Evolutionary conservation across 1,284 basidiomycete species (phyloP).

Genomic region (Caloboletus firmus): DNA sequence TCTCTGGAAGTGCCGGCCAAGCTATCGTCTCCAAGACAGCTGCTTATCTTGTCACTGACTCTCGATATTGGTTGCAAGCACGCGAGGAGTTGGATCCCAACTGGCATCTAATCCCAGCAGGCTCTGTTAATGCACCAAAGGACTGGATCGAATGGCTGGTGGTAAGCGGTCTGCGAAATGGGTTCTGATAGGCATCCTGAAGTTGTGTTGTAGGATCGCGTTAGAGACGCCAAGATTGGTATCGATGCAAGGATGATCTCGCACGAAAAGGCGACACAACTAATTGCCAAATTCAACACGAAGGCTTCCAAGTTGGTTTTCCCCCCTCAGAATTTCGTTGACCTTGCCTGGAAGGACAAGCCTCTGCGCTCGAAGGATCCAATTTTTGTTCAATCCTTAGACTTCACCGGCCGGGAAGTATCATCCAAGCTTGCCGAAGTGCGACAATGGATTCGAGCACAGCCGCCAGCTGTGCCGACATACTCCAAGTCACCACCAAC

Average conservation of each 20-base stretch:
- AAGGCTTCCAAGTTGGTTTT: constrained; percentile 64
- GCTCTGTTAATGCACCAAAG: constrained; percentile 54
- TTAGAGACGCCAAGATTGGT: constrained; percentile 65
- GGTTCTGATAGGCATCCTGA: constrained; percentile 4
- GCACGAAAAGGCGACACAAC: constrained; percentile 63
- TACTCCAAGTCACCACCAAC: constrained; percentile 62
- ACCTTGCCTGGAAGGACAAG: constrained; percentile 79
- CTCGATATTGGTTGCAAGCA: constrained; percentile 89
- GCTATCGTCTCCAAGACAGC: constrained; percentile 70
- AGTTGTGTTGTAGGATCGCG: constrained; percentile 44
- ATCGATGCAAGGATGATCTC: constrained; percentile 89
- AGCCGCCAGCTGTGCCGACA: constrained; percentile 58
- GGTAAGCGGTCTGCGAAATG: constrained; percentile 39
- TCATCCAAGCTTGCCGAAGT: constrained; percentile 57
- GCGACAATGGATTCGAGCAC: constrained; percentile 60
- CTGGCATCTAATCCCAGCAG: constrained; percentile 77
- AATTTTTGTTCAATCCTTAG: constrained; percentile 72
- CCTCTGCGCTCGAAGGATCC: constrained; percentile 66
- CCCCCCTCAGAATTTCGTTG: constrained; percentile 81
- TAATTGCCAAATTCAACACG: constrained; percentile 55
- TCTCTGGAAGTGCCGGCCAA: constrained; percentile 83
- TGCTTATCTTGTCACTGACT: constrained; percentile 82
- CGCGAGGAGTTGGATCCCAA: constrained; percentile 71
- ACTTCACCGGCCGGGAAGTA: constrained; percentile 71
- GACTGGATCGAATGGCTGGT: constrained; percentile 82